Evolutionary conservation across 2,329 filamentous ascomycete genomes (phyloP), one percentile per base, ranked within the genome.

Genomic region (Hypomyces rosellus): DNA sequence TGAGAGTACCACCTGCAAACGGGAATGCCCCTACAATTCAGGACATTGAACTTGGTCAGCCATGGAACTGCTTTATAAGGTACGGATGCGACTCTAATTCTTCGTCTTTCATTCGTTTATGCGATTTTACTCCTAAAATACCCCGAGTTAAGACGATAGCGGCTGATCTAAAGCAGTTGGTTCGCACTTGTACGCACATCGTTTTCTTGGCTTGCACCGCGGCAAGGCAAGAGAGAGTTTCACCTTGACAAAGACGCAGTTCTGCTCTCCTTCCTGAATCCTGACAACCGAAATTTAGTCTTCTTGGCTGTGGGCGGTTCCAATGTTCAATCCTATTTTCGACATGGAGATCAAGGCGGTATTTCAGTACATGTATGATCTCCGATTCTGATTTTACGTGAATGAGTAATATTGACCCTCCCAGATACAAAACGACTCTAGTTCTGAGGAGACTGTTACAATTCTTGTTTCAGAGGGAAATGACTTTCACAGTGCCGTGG

Each of bases 141-240:
- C 5, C 25, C 15, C 13, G 16, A 13, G 3, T 36, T 13, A 5
- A 44, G 46, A 8, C n/a, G 5, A 42, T 20, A 6, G 1, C 33
- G 15, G 13, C 14, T 37, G 3, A 13, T 1, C 1, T 9, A 2
- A 3, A 7, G 12, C 16, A 81, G 86, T 58, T 95, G 89, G 82
- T 92, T 96, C 64, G 82, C 88, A 7, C 69, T 96, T 12, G 84
- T 95, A 5, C 82, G 90, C 15, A 74, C 88, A 3, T 93, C 85
- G 82, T 79, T 78, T 34, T 86, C 90, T 1, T 97, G 92, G 92
- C 72, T 96, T 11, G 89, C 86, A 7, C 92, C 92, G n/a, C 76
- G 89, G 37, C 91, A 96, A 64, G 91, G 91, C 12, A 82, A 79
- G 54, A 67, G 72, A 3, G 70, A 70, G 1, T 86, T 95, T 50